A percentile compares a stretch with the other conserved stretches of the same genome.
Evolutionary conservation across 345 rosid genomes (phyloP).

Genomic region (Camelina hispida): DNA sequence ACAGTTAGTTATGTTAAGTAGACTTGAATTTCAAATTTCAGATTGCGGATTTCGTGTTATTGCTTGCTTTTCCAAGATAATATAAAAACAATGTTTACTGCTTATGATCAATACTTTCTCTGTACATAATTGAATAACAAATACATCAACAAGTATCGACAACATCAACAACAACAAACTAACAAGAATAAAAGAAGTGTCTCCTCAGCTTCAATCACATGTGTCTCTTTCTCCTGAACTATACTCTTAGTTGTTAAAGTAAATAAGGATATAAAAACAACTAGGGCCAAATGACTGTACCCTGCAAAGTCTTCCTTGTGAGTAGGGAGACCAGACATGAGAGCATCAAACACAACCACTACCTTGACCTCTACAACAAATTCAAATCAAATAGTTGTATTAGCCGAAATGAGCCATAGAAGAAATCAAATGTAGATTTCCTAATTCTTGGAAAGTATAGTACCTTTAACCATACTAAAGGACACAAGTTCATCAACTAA

Average conservation of each 20-base stretch:
- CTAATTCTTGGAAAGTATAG: constrained; percentile 13
- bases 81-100: too few species aligned
- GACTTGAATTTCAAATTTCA: too few species aligned
- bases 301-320: constrained; percentile 81
- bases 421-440: not conserved
- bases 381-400: constrained; percentile 11
- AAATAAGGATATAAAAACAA: not conserved
- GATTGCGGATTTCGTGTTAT: too few species aligned
- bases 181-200: too few species aligned
- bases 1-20: too few species aligned
- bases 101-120: too few species aligned
- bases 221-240: too few species aligned
- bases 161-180: too few species aligned
- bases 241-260: not conserved
- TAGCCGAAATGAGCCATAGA: not conserved
- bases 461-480: constrained; percentile 79
- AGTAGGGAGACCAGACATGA: constrained; percentile 90
- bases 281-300: constrained; percentile 47
- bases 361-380: constrained; percentile 82
- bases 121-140: too few species aligned
- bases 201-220: too few species aligned
- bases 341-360: constrained; percentile 94
- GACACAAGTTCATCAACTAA: constrained; percentile 77
- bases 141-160: too few species aligned
- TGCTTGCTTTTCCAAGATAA: too few species aligned